Conservation (phyloP, 495 filamentous ascomycete genomes). For the Neurospora africana region DNA sequence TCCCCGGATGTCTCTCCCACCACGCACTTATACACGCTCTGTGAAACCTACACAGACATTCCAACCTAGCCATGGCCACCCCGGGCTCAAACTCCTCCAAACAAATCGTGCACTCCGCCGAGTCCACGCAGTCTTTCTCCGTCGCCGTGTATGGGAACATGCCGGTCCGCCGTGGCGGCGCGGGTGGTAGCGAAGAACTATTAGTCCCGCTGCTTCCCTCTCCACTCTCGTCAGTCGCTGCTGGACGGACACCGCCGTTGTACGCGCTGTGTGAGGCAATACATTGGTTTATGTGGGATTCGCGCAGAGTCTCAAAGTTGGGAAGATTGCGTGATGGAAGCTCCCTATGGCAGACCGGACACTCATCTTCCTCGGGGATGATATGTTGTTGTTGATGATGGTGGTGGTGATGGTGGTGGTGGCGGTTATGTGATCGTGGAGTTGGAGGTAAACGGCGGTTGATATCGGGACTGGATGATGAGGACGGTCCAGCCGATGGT, state of each 20-base stretch:
- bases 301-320: slow-evolving; percentile 53
- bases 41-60: slow-evolving; percentile 93
- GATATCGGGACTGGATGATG: slow-evolving; percentile 3
- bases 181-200: slow-evolving; percentile 14
- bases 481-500: slow-evolving; percentile 12
- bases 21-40: slow-evolving; percentile 50
- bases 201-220: slow-evolving; percentile 1
- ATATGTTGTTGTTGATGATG: slow-evolving; percentile 9
- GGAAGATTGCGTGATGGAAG: slow-evolving; percentile 55
- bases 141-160: slow-evolving; percentile 64
- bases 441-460: slow-evolving; percentile 17
- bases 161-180: slow-evolving; percentile 30
- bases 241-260: slow-evolving; percentile 8
- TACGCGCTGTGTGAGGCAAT: slow-evolving; percentile 46
- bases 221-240: slow-evolving; percentile 4
- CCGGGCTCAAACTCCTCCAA: slow-evolving; percentile 92
- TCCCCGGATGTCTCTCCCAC: slow-evolving; percentile 40
- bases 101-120: slow-evolving; percentile 86
- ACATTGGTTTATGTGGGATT: slow-evolving; percentile 68
- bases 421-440: slow-evolving; percentile 1
- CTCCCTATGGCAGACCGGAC: slow-evolving; percentile 72
- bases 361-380: slow-evolving; percentile 75
- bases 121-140: slow-evolving; percentile 81
- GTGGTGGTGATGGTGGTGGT: background rate
- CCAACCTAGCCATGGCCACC: slow-evolving; percentile 68